Base-by-base conservation (phyloP, 352 stramenopile species). In the Pythium plurisporium region DNA sequence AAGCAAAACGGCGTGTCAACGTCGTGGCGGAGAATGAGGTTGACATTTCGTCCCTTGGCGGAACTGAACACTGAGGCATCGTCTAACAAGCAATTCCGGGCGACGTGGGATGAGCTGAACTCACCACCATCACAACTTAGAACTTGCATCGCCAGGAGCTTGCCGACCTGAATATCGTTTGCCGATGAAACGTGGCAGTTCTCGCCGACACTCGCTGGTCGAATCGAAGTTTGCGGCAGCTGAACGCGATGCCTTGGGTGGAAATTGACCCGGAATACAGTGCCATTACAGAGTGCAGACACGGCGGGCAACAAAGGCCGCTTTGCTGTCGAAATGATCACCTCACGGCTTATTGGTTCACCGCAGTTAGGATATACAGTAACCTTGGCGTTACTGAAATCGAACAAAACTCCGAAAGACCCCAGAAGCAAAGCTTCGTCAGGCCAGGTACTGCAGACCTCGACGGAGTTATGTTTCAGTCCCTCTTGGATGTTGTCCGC, bases 31-130 rank as follows among this genome's bases (percentile, higher is more conserved):
- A 95, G 41, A 15, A 95, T 74, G 31, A 95, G 29, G 23, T 92
- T 88, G 22, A 94, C 77, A 55, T 94, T 95, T 17, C 65, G 42
- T 23, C 73, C 66, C 47, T 90, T 86, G 0, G 72, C 47, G 1
- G 86, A 93, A 55, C 86, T 95, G 56, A 89, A 95, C 14, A 95
- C 86, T 0, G 79, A 84, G 9, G 74, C 69, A 56, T 95, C 86
- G 40, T 95, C 83, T 22, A 90, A 5, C 27, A 95, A 59, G 49
- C 76, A 84, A 60, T 95, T 92, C 4, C 54, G 65, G n/a, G 72
- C 68, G 6, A 57, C 40, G 50, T 94, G 84, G 2, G 82, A 91
- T 15, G 62, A 72, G 45, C 82, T 94, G 49, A 93, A 91, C 51
- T 95, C 86, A 9, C 82, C 86, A 26, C 86, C 86, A 33, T 95